Conservation (phyloP, 768 basidiomycete genomes). For the Leccinellum luteum region DNA sequence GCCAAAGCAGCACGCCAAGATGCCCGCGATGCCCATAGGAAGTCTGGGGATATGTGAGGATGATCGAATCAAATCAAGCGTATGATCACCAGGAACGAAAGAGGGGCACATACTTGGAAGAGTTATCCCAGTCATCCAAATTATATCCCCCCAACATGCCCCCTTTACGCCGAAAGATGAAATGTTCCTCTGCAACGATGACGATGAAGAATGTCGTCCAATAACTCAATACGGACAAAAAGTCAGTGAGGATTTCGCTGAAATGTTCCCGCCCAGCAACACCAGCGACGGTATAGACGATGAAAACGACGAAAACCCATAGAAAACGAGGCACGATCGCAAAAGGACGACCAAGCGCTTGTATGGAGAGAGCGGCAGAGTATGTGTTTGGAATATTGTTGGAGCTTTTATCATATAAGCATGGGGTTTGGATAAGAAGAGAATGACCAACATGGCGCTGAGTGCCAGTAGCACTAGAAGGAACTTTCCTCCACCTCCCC, state of each 20-base stretch:
- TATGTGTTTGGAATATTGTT: slow-evolving; percentile 46
- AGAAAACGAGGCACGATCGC: slow-evolving; percentile 44
- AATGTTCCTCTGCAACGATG: slow-evolving; percentile 45
- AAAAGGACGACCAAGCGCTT: slow-evolving; percentile 43
- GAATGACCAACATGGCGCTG: slow-evolving; percentile 38
- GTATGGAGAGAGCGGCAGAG: slow-evolving; percentile 46
- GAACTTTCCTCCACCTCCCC: slow-evolving; percentile 42
- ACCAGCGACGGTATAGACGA: slow-evolving; percentile 39
- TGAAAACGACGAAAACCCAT: slow-evolving; percentile 43
- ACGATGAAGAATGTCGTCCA: slow-evolving; percentile 49
- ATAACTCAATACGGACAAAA: slow-evolving; percentile 42
- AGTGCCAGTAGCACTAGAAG: slow-evolving; percentile 42
- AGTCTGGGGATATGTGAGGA: slow-evolving; percentile 31
- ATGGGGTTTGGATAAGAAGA: not conserved
- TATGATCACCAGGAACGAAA: not conserved
- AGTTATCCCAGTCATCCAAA: slow-evolving; percentile 45
- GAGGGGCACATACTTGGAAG: slow-evolving; percentile 30
- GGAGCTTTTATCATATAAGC: slow-evolving; percentile 23
- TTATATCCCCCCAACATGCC: slow-evolving; percentile 51
- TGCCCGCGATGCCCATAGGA: slow-evolving; percentile 47
- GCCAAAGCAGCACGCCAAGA: slow-evolving; percentile 46
- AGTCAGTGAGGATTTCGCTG: slow-evolving; percentile 40
- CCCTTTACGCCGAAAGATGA: slow-evolving; percentile 40
- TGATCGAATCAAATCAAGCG: not conserved
- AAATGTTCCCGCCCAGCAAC: slow-evolving; percentile 46